Conservation (phyloP, 2,329 filamentous ascomycete genomes). For the Aspergillus sp. region DNA sequence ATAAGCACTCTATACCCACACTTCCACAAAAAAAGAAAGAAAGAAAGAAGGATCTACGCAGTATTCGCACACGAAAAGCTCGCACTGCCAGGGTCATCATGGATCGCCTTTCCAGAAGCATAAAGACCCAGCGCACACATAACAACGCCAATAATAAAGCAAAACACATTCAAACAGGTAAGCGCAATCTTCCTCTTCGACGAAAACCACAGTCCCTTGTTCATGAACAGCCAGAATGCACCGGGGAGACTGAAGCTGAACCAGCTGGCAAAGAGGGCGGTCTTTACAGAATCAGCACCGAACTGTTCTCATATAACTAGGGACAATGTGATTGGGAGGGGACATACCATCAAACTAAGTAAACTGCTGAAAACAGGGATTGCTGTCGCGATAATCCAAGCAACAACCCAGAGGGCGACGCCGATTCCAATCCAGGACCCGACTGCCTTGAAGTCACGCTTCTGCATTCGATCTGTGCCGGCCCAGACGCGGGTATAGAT, state of each 20-base stretch:
- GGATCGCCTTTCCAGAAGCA: conserved; percentile 34
- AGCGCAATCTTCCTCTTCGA: conserved; percentile 31
- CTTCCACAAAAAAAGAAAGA: no score
- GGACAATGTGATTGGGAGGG: neutral
- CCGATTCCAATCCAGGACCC: conserved; percentile 61
- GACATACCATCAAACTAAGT: conserved; percentile 58
- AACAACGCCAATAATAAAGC: conserved; percentile 24
- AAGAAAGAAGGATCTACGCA: conserved; percentile 6
- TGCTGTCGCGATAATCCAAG: conserved; percentile 67
- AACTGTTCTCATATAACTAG: neutral
- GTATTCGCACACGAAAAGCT: conserved; percentile 35
- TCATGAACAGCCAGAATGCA: conserved; percentile 40
- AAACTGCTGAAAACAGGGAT: conserved; percentile 69
- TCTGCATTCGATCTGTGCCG: conserved; percentile 56
- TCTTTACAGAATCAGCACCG: conserved; percentile 14
- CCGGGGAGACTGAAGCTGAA: conserved; percentile 54
- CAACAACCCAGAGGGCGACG: conserved; percentile 56
- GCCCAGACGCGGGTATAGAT: conserved; percentile 64
- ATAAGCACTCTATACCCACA: no score
- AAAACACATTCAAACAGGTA: conserved; percentile 25
- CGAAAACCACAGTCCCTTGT: conserved; percentile 31
- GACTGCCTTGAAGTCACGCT: conserved; percentile 52
- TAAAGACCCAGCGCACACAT: conserved; percentile 35
- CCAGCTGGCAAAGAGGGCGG: conserved; percentile 65
- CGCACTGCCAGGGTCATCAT: conserved; percentile 29